A percentile compares a stretch with the other conserved stretches of the same genome.
Evolutionary conservation across 2,329 filamentous ascomycete species (phyloP).

Genomic region (Ilyonectria sp.): DNA sequence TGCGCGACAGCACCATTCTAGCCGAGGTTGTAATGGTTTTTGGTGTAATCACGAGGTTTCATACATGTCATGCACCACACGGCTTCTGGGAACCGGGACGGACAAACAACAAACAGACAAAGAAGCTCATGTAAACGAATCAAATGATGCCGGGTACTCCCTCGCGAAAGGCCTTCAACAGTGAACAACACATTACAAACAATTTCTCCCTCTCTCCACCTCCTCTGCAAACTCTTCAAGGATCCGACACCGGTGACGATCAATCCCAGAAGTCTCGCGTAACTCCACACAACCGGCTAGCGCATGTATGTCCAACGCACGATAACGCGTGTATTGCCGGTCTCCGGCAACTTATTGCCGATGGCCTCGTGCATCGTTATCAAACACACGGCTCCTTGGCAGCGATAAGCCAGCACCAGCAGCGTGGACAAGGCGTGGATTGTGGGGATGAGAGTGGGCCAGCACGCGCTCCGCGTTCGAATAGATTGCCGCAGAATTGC

Average conservation of each 20-base stretch:
- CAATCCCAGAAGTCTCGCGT: not conserved
- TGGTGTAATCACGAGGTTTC: not conserved
- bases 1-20: slow-evolving; percentile 4
- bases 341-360: slow-evolving; percentile 17
- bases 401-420: slow-evolving; percentile 9
- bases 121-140: no score
- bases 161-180: not conserved
- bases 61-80: not conserved
- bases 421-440: not conserved
- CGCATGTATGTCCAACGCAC: not conserved
- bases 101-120: no score
- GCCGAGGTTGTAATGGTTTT: not conserved
- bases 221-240: not conserved
- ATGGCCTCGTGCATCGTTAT: slow-evolving; percentile 8
- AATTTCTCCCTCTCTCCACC: not conserved
- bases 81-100: no score
- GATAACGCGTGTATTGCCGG: slow-evolving; percentile 16
- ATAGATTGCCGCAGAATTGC: slow-evolving; percentile 7
- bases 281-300: slow-evolving; percentile 4
- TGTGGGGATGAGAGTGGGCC: slow-evolving; percentile 6
- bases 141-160: not conserved
- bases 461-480: not conserved
- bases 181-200: not conserved
- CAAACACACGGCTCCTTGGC: not conserved
- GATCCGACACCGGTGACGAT: slow-evolving; percentile 7